Percentiles rank a stretch among this genome's conserved stretches.
Conservation (phyloP, 306 rosid species). For the Chamaecrista fasciculata region DNA sequence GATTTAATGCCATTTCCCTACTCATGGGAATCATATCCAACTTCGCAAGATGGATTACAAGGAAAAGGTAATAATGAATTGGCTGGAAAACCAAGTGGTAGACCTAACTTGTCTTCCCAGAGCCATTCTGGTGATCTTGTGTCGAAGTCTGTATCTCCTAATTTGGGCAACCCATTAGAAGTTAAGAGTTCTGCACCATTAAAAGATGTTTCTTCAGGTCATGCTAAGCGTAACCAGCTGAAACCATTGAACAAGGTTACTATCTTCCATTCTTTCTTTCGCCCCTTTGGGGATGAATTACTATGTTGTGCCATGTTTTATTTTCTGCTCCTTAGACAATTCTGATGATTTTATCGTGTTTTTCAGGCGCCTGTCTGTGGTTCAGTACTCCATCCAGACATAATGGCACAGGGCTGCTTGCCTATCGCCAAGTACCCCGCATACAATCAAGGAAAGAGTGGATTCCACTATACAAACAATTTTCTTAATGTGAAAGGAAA, state of each 20-base stretch:
- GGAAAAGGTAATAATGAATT: conserved; percentile 43
- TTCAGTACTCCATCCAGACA: conserved; percentile 51
- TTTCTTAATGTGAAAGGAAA: conserved; percentile 41
- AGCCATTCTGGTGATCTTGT: conserved; percentile 33
- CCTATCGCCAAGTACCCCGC: conserved; percentile 47
- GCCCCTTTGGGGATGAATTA: no score
- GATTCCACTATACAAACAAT: conserved; percentile 49
- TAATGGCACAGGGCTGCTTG: conserved; percentile 40
- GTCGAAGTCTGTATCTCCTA: conserved; percentile 42
- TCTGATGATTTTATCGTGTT: conserved; percentile 28
- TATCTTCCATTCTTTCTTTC: no score
- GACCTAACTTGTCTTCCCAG: conserved; percentile 46
- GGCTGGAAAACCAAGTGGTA: conserved; percentile 42
- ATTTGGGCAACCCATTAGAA: conserved; percentile 28
- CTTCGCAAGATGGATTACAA: conserved; percentile 43
- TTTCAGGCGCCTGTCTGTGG: conserved; percentile 46
- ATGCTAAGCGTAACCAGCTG: conserved; percentile 44
- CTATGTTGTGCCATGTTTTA: conserved; percentile 2
- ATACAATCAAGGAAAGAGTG: conserved; percentile 61
- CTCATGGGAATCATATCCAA: conserved; percentile 49
- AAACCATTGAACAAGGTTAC: conserved; percentile 61
- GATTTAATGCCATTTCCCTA: conserved; percentile 50
- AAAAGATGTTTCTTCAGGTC: conserved; percentile 48
- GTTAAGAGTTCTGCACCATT: conserved; percentile 34
- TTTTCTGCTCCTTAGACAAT: conserved; percentile 16